These are phyloP conservation scores for Biscutella auriculata DNA, from an alignment of 441 rosid genomes.

Conservation along the genomic window DNA sequence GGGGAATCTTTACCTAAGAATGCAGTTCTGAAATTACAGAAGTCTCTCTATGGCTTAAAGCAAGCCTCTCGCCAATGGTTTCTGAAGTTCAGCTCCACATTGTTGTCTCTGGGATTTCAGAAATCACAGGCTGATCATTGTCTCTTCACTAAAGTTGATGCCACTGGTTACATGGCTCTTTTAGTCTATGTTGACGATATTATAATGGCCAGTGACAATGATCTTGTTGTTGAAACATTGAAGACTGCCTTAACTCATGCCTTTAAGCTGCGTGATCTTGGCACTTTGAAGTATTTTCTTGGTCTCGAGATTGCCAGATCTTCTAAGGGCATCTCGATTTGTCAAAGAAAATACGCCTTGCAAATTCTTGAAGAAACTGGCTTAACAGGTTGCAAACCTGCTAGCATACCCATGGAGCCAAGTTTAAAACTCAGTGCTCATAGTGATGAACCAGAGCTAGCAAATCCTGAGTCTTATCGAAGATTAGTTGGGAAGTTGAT, in stretches of 20 bases:
- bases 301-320: not conserved
- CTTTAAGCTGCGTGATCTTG: not conserved
- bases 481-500: too few species aligned
- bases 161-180: not conserved
- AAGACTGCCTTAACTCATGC: not conserved
- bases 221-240: rapidly evolving
- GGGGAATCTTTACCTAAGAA: not conserved
- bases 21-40: not conserved
- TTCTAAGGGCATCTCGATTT: rapidly evolving
- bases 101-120: not conserved
- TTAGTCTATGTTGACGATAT: not conserved
- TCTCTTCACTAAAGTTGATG: not conserved
- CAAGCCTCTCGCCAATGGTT: not conserved
- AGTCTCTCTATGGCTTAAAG: not conserved
- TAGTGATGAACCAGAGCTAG: not conserved
- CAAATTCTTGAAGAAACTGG: not conserved
- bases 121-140: not conserved
- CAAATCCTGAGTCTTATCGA: not conserved
- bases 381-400: not conserved
- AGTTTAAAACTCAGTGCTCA: not conserved
- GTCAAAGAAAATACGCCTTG: not conserved
- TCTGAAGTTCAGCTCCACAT: not conserved
- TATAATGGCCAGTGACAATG: not conserved
- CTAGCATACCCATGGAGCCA: not conserved
- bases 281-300: not conserved